phyloP scores from a whole-genome alignment of 1,139 yeast species.

The Blastobotrys malaysiensis region DNA sequence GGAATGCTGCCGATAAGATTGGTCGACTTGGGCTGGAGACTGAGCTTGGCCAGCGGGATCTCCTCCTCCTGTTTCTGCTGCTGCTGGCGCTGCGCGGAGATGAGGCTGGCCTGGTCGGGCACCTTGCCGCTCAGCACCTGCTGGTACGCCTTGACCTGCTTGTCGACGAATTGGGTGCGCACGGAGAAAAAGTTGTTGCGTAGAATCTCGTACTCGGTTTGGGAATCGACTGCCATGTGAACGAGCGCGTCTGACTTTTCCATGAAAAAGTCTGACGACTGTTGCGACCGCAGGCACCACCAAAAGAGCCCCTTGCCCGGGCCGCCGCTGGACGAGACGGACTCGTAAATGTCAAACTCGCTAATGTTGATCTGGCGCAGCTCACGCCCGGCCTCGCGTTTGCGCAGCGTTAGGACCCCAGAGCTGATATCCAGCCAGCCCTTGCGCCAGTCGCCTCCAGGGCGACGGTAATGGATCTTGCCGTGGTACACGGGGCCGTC shows the following conservation, averaged over 20 bases:
- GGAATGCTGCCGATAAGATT: background rate
- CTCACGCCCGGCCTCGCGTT: constrained; percentile 12
- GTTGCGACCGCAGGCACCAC: constrained; percentile 24
- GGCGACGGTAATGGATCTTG: constrained; percentile 13
- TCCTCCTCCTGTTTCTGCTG: background rate
- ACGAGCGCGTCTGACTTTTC: constrained; percentile 23
- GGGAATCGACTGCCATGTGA: constrained; percentile 26
- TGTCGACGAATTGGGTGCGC: constrained; percentile 22
- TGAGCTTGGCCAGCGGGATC: constrained; percentile 10
- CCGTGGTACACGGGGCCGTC: constrained; percentile 16
- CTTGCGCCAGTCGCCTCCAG: constrained; percentile 18
- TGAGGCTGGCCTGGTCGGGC: constrained; percentile 2
- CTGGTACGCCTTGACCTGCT: constrained; percentile 6
- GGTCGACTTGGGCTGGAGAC: constrained; percentile 1
- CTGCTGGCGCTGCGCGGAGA: background rate
- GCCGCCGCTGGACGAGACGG: constrained; percentile 11
- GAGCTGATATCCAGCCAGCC: constrained; percentile 14
- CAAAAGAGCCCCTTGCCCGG: constrained; percentile 16
- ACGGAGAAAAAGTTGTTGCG: constrained; percentile 30
- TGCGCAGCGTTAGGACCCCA: constrained; percentile 10
- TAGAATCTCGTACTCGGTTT: constrained; percentile 24
- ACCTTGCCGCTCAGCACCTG: background rate
- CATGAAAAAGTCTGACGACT: constrained; percentile 23
- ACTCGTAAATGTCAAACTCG: constrained; percentile 26
- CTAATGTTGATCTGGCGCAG: constrained; percentile 14